Percentiles rank a stretch among this genome's conserved stretches.
Conservation (phyloP, 768 basidiomycete genomes). For the Calocybe gangraenosa region DNA sequence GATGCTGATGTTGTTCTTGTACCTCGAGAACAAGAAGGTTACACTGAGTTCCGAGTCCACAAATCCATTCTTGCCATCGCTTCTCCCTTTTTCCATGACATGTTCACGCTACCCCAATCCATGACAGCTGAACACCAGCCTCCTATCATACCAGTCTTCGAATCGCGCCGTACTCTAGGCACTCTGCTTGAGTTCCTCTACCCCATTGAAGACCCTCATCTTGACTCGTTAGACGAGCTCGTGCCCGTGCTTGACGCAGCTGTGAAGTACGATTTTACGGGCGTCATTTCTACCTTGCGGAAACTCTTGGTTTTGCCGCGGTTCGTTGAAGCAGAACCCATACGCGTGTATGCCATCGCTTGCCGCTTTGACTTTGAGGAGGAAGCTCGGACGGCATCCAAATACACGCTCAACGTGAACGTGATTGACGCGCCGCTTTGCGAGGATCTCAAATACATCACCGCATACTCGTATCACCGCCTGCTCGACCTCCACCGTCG, state of each 20-base stretch:
- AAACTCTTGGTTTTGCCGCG: slow-evolving; percentile 43
- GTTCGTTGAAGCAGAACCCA: slow-evolving; percentile 45
- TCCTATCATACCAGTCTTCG: slow-evolving; percentile 54
- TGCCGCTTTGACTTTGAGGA: slow-evolving; percentile 60
- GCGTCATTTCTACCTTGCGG: slow-evolving; percentile 45
- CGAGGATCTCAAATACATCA: slow-evolving; percentile 62
- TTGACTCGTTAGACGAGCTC: slow-evolving; percentile 52
- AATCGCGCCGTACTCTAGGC: slow-evolving; percentile 40
- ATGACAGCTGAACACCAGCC: slow-evolving; percentile 16
- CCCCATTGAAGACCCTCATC: slow-evolving; percentile 49
- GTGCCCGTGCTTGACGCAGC: slow-evolving; percentile 47
- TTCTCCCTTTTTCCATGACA: slow-evolving; percentile 64
- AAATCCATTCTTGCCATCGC: slow-evolving; percentile 56
- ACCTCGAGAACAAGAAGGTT: slow-evolving; percentile 30
- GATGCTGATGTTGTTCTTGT: slow-evolving; percentile 54
- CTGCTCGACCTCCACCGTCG: slow-evolving; percentile 57
- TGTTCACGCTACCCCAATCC: slow-evolving; percentile 62
- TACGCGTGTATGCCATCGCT: slow-evolving; percentile 69
- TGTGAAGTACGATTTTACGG: slow-evolving; percentile 59
- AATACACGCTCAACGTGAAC: slow-evolving; percentile 47
- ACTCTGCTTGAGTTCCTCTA: slow-evolving; percentile 59
- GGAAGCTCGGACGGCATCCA: slow-evolving; percentile 59
- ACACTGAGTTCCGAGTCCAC: slow-evolving; percentile 56
- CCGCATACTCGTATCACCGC: slow-evolving; percentile 64
- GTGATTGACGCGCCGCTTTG: slow-evolving; percentile 54